phyloP scores from a whole-genome alignment of 2,329 filamentous ascomycete species.

The Talaromyces sp. region DNA sequence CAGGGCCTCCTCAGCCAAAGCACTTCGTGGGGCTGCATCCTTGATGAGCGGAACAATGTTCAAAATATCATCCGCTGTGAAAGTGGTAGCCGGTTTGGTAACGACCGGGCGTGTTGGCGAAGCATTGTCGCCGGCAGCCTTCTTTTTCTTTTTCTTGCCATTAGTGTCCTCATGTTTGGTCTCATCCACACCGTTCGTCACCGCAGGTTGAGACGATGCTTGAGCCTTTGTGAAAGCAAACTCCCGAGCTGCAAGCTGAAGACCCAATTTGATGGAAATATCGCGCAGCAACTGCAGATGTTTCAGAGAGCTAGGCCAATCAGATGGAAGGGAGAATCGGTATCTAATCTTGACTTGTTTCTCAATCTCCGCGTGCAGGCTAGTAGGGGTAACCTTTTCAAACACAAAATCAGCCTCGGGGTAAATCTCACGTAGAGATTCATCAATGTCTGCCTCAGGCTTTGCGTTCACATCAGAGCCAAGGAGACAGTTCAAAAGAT shows the following conservation, averaged over 20 bases:
- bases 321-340: slow-evolving; percentile 64
- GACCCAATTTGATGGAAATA: slow-evolving; percentile 77
- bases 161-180: slow-evolving; percentile 24
- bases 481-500: slow-evolving; percentile 89
- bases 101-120: slow-evolving; percentile 44
- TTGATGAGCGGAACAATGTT: slow-evolving; percentile 94
- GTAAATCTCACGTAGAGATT: slow-evolving; percentile 69
- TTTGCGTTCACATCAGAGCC: slow-evolving; percentile 70
- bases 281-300: slow-evolving; percentile 84
- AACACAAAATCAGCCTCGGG: slow-evolving; percentile 77
- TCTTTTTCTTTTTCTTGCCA: slow-evolving; percentile 54
- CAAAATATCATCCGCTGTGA: slow-evolving; percentile 77
- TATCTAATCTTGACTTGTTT: slow-evolving; percentile 69
- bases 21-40: slow-evolving; percentile 84
- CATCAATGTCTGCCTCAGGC: slow-evolving; percentile 72
- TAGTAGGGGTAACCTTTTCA: slow-evolving; percentile 69
- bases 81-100: slow-evolving; percentile 54
- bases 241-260: slow-evolving; percentile 77
- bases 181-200: slow-evolving; percentile 35
- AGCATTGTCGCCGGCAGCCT: slow-evolving; percentile 42
- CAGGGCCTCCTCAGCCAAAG: slow-evolving; percentile 88
- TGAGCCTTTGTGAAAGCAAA: slow-evolving; percentile 60
- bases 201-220: slow-evolving; percentile 28
- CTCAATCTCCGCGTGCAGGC: slow-evolving; percentile 63
- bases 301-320: slow-evolving; percentile 64